A percentile compares a stretch with the other conserved stretches of the same genome.
These are phyloP conservation scores for Russula sp. DNA, from an alignment of 768 basidiomycete species.

Conservation along the genomic window DNA sequence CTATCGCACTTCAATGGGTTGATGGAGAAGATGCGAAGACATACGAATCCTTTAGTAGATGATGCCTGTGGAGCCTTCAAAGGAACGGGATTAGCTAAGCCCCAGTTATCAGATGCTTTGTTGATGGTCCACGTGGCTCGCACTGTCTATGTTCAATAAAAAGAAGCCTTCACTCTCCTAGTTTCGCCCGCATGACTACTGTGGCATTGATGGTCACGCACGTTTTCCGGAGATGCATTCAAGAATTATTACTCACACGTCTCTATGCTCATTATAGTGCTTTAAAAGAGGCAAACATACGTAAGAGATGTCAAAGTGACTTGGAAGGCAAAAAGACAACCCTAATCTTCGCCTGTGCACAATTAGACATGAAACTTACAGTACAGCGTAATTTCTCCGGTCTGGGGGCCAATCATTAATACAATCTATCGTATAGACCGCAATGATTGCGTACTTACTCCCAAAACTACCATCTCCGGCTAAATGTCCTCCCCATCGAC, in stretches of 20 bases:
- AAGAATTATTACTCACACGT: too few relatives aligned
- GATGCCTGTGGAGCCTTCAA: background rate
- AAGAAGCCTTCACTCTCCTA: too few relatives aligned
- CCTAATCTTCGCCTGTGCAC: background rate
- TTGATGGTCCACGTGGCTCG: too few relatives aligned
- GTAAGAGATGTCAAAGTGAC: background rate
- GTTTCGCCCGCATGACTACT: too few relatives aligned
- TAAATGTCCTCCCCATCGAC: background rate
- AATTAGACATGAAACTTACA: background rate
- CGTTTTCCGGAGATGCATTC: too few relatives aligned
- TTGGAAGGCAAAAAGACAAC: background rate
- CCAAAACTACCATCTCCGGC: background rate
- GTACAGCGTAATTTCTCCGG: background rate
- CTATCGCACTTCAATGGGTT: too few relatives aligned
- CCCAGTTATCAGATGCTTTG: background rate
- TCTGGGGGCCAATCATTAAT: background rate
- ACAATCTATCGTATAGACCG: too few relatives aligned
- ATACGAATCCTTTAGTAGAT: background rate
- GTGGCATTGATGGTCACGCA: too few relatives aligned
- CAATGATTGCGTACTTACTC: background rate
- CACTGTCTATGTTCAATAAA: too few relatives aligned
- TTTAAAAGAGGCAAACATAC: background rate
- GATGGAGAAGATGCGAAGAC: background rate
- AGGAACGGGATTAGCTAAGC: background rate
- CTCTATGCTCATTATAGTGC: too few relatives aligned